Conservation (phyloP, 1,284 basidiomycete species). For the Xerocomus nothofagi region DNA sequence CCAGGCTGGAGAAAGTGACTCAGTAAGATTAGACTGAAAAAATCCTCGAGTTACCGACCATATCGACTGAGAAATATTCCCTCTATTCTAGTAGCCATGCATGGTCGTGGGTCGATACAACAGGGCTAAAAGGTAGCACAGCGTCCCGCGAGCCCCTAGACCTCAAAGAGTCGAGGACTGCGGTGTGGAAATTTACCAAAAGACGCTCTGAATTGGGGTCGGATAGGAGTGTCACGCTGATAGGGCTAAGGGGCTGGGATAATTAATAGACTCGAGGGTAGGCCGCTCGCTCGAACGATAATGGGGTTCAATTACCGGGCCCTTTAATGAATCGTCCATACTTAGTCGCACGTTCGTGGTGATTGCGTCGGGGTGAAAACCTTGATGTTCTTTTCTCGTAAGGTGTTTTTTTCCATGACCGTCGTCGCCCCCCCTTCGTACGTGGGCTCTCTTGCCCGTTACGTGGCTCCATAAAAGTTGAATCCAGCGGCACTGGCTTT, state of each 20-base stretch:
- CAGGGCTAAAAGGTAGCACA: not conserved
- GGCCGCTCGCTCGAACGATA: not conserved
- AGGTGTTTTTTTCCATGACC: too few species aligned
- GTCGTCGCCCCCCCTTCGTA: too few species aligned
- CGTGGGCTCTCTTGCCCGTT: too few species aligned
- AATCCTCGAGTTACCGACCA: not conserved
- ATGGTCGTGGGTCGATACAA: too few species aligned
- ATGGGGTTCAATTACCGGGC: not conserved
- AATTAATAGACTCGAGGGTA: not conserved
- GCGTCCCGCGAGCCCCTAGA: too few species aligned
- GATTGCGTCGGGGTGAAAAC: not conserved
- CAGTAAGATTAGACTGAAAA: not conserved
- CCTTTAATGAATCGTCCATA: not conserved
- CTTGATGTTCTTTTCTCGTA: not conserved
- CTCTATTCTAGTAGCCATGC: not conserved
- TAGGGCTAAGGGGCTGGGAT: not conserved
- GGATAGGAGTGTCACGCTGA: not conserved
- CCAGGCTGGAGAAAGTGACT: not conserved
- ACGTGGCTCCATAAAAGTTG: too few species aligned
- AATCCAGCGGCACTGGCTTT: too few species aligned
- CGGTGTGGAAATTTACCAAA: not conserved
- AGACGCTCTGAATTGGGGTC: too few species aligned
- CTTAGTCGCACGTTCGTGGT: slow-evolving; percentile 1
- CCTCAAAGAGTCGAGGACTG: not conserved
- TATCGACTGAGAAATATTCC: not conserved